phyloP scores from a whole-genome alignment of 2,329 filamentous ascomycete species.

The Colletotrichum spinosum region DNA sequence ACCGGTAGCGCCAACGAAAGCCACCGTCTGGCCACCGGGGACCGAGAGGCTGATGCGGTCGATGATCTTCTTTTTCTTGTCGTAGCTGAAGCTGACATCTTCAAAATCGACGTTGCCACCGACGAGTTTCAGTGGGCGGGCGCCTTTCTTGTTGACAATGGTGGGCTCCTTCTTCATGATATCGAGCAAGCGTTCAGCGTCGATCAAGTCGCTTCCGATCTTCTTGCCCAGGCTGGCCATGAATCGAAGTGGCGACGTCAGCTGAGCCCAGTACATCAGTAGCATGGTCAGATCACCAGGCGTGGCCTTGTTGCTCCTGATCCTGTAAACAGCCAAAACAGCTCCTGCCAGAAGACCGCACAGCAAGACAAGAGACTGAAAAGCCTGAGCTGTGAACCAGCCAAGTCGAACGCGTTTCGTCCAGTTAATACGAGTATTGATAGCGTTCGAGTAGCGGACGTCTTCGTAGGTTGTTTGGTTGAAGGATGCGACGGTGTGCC shows the following conservation, averaged over 20 bases:
- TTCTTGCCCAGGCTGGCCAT: constrained; percentile 70
- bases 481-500: constrained; percentile 70
- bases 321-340: constrained; percentile 72
- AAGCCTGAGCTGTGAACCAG: constrained; percentile 35
- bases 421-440: constrained; percentile 43
- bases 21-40: constrained; percentile 64
- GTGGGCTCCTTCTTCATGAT: constrained; percentile 69
- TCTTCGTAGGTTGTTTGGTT: constrained; percentile 70
- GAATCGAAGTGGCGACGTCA: constrained; percentile 77
- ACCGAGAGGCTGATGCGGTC: constrained; percentile 64
- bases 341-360: constrained; percentile 75
- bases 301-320: constrained; percentile 69
- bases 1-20: constrained; percentile 71
- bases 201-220: constrained; percentile 67
- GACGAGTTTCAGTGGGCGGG: constrained; percentile 61
- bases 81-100: constrained; percentile 68
- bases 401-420: constrained; percentile 33
- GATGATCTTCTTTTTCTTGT: constrained; percentile 69
- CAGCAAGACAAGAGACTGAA: constrained; percentile 69
- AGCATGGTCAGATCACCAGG: constrained; percentile 78
- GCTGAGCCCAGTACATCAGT: constrained; percentile 79
- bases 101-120: constrained; percentile 67
- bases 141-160: constrained; percentile 63
- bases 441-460: constrained; percentile 63
- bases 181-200: constrained; percentile 68